Conservation (phyloP, 768 basidiomycete genomes). For the Lactifluus volemus region DNA sequence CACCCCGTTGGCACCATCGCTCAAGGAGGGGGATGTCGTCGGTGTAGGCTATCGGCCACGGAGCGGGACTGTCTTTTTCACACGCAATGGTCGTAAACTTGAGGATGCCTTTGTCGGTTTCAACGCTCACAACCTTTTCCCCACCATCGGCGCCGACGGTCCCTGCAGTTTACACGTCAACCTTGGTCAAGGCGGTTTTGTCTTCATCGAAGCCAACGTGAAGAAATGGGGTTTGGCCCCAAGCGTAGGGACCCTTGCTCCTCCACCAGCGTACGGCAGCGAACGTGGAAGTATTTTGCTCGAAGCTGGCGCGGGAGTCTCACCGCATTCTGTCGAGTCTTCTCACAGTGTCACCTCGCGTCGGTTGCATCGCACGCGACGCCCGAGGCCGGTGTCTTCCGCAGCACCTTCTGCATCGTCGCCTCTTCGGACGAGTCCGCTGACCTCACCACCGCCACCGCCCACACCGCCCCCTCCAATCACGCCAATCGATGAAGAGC, state of each 20-base stretch:
- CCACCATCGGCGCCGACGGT: slow-evolving; percentile 92
- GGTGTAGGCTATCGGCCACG: slow-evolving; percentile 95
- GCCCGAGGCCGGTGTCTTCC: slow-evolving; percentile 38
- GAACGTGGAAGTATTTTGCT: slow-evolving; percentile 94
- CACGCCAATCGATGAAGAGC: slow-evolving; percentile 65
- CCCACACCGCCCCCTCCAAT: slow-evolving; percentile 58
- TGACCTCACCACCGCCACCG: slow-evolving; percentile 33
- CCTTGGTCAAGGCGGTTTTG: slow-evolving; percentile 95
- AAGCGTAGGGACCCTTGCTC: slow-evolving; percentile 92
- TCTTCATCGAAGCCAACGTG: slow-evolving; percentile 98
- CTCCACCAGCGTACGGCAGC: slow-evolving; percentile 95
- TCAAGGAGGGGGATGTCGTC: slow-evolving; percentile 93
- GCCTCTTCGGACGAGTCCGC: slow-evolving; percentile 48
- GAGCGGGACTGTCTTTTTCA: slow-evolving; percentile 98
- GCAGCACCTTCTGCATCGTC: slow-evolving; percentile 48
- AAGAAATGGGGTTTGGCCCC: slow-evolving; percentile 99
- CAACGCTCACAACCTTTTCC: slow-evolving; percentile 89
- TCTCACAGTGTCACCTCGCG: slow-evolving; percentile 40
- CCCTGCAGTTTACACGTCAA: slow-evolving; percentile 97
- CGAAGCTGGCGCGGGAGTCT: slow-evolving; percentile 63
- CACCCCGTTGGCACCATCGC: slow-evolving; percentile 66
- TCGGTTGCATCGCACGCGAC: slow-evolving; percentile 53
- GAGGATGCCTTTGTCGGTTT: slow-evolving; percentile 94
- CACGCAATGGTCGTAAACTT: slow-evolving; percentile 92
- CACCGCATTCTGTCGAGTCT: slow-evolving; percentile 31